Base-by-base conservation (phyloP, 495 filamentous ascomycete genomes). In the Trichoderma reesei region DNA sequence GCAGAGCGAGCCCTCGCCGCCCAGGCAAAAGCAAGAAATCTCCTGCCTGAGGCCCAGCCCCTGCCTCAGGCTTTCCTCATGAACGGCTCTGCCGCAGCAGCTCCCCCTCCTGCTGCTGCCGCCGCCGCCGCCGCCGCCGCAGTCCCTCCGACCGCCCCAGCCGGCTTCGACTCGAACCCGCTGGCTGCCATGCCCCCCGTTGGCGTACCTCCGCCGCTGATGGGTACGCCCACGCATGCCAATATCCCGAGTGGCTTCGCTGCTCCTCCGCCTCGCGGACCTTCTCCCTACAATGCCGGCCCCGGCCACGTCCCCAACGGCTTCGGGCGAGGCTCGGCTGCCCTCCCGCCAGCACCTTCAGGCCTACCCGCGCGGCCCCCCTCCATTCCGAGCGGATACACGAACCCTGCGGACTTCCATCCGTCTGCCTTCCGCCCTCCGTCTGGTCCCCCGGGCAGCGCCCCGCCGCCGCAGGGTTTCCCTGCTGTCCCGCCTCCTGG, bases 21-120 rank as follows among this genome's bases (percentile, higher is more conserved):
- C 46, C 91, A 96, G 72, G 94, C 92, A 62, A 90, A 92, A 72
- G 92, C 92, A 73, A 91, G 98, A 76, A 96, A 96, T 69, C 90
- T 98, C 63, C 82, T 86, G 20, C 89, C 86, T 44, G 86, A 88
- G 62, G 79, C 82, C 6, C 89, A 84, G 33, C 76, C 79, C n/a
- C 85, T 91, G 71, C 79, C 82, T 0, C 73, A 81, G 3, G 78
- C 72, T 59, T 79, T 78, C 70, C 77, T 81, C 66, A 77, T 87
- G 63, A 73, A 39, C 38, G 11, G 67, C 7, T 67, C 37, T 16
- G 63, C 68, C 3, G 67, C 10, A 70, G 62, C 54, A 68, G 59
- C 13, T 72, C 74, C 16, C 66, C 71, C 39, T 61, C 62, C 71
- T 26, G 26, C 26, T 26, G 26, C 26, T 26, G 26, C 26, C 26